A percentile compares a stretch with the other conserved stretches of the same genome.
These are phyloP conservation scores for Cyclocybe aegerita DNA, from an alignment of 768 basidiomycete species.

Conservation along the genomic window DNA sequence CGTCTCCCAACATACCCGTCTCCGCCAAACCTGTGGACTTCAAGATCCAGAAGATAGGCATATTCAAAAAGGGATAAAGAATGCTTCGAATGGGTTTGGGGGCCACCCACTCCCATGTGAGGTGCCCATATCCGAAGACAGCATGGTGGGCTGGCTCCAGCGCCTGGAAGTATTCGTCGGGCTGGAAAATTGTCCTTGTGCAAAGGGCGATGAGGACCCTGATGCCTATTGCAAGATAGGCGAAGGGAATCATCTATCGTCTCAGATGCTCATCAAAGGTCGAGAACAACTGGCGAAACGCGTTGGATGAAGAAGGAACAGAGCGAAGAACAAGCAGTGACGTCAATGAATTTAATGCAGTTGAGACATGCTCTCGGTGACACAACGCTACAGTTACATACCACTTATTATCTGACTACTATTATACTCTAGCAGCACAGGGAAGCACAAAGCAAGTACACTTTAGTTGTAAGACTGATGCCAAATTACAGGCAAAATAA, in stretches of 20 bases:
- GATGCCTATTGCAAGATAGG: slow-evolving; percentile 39
- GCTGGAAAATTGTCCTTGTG: slow-evolving; percentile 90
- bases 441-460: too few relatives aligned
- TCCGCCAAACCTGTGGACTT: slow-evolving; percentile 54
- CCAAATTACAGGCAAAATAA: too few relatives aligned
- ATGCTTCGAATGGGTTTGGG: slow-evolving; percentile 74
- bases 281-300: too few relatives aligned
- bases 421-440: too few relatives aligned
- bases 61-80: slow-evolving; percentile 78
- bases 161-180: slow-evolving; percentile 96
- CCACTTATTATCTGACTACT: too few relatives aligned
- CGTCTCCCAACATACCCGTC: slow-evolving; percentile 31
- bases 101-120: slow-evolving; percentile 95
- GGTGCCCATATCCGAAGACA: slow-evolving; percentile 88
- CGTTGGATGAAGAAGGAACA: too few relatives aligned
- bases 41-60: slow-evolving; percentile 75
- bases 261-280: not conserved
- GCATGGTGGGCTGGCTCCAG: slow-evolving; percentile 87
- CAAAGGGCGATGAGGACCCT: slow-evolving; percentile 63
- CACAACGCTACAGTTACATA: too few relatives aligned
- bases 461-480: too few relatives aligned
- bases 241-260: slow-evolving; percentile 9
- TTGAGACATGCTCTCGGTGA: too few relatives aligned
- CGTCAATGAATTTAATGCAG: too few relatives aligned
- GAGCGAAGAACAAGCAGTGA: too few relatives aligned